Conservation (phyloP, 305 asterid genomes). For the Fraxinus greggii region DNA sequence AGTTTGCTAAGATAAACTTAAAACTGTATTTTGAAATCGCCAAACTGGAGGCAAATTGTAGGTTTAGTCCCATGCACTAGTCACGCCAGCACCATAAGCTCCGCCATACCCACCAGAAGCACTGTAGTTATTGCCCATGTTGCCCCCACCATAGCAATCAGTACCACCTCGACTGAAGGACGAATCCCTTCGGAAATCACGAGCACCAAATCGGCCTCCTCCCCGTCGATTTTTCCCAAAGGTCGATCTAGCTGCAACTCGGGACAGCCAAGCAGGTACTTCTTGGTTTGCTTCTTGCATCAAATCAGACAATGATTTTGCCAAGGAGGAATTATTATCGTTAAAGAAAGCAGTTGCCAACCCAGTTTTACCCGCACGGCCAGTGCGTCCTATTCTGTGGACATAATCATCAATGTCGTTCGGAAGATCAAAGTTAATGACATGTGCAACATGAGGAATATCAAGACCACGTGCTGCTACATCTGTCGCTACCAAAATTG, state of each 20-base stretch:
- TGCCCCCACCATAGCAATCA: slow-evolving; percentile 51
- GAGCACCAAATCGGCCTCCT: slow-evolving; percentile 72
- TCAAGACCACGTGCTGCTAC: slow-evolving; percentile 97
- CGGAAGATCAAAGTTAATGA: slow-evolving; percentile 88
- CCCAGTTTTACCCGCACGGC: slow-evolving; percentile 89
- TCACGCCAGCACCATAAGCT: slow-evolving; percentile 56
- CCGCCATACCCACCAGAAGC: slow-evolving; percentile 48
- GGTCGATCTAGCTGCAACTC: slow-evolving; percentile 62
- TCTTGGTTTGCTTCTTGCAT: slow-evolving; percentile 95
- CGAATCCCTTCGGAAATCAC: slow-evolving; percentile 72
- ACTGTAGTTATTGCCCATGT: slow-evolving; percentile 32
- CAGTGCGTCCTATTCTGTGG: slow-evolving; percentile 92
- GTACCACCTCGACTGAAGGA: slow-evolving; percentile 46
- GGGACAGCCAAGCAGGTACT: slow-evolving; percentile 90
- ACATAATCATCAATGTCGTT: slow-evolving; percentile 87
- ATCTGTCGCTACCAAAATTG: slow-evolving; percentile 86
- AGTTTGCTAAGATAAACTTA: slow-evolving; percentile 11
- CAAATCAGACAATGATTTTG: slow-evolving; percentile 67
- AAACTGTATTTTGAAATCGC: slow-evolving; percentile 10
- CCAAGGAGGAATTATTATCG: slow-evolving; percentile 71
- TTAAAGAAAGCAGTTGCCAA: slow-evolving; percentile 91
- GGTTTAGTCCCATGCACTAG: slow-evolving; percentile 83
- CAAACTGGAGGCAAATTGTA: not conserved
- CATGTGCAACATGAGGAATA: slow-evolving; percentile 93
- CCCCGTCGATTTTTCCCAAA: slow-evolving; percentile 62